Evolutionary conservation across 768 basidiomycete species (phyloP).

Genomic region (Amanita pallidorosea): DNA sequence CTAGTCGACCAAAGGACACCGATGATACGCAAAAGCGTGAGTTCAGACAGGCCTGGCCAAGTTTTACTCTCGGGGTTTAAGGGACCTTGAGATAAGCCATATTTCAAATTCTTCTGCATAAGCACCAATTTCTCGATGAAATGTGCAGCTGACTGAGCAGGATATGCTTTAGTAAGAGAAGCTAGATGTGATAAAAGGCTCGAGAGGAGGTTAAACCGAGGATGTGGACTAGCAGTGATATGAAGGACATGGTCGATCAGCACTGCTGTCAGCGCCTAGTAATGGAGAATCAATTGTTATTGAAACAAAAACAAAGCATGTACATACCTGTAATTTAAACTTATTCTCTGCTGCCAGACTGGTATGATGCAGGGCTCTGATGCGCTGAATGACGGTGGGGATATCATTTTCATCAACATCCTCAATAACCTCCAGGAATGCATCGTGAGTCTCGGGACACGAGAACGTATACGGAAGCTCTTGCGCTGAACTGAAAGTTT

Average conservation of each 20-base stretch:
- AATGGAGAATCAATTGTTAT: conserved; percentile 2
- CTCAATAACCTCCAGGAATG: conserved; percentile 78
- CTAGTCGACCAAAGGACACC: conserved; percentile 89
- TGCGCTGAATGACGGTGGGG: conserved; percentile 77
- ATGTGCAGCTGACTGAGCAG: conserved; percentile 64
- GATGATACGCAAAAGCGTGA: conserved; percentile 69
- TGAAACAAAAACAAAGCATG: background rate
- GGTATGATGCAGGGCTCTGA: conserved; percentile 84
- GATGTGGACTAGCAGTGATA: conserved; percentile 51
- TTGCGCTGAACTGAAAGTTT: conserved; percentile 18
- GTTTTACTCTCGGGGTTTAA: conserved; percentile 56
- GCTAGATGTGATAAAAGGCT: conserved; percentile 69
- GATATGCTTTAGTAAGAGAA: conserved; percentile 71
- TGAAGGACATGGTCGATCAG: conserved; percentile 86
- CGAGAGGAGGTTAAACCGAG: conserved; percentile 50
- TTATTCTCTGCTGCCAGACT: conserved; percentile 91
- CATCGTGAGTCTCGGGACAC: conserved; percentile 79
- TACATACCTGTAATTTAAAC: conserved; percentile 73
- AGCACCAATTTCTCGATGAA: conserved; percentile 75
- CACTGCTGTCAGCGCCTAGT: conserved; percentile 60
- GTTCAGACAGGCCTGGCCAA: conserved; percentile 81
- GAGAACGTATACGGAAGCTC: conserved; percentile 91
- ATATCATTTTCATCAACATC: conserved; percentile 63
- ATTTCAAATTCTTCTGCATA: conserved; percentile 91
- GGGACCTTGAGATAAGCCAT: conserved; percentile 67